phyloP scores from a whole-genome alignment of 176 grass and related monocot genomes.

The Ananas comosus region DNA sequence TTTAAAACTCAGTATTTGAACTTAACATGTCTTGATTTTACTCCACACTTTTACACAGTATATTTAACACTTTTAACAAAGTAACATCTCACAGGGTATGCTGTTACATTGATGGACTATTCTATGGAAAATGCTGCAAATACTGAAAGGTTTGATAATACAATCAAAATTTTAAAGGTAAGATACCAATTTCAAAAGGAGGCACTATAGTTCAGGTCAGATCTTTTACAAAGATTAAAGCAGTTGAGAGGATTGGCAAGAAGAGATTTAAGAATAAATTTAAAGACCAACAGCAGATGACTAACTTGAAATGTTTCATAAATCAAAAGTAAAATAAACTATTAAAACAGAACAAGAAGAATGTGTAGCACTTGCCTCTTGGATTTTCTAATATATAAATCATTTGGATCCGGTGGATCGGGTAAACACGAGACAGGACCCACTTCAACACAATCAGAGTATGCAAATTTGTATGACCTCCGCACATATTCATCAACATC shows the following conservation, averaged over 20 bases:
- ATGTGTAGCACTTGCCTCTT: constrained; percentile 46
- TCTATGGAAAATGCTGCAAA: no score
- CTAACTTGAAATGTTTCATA: background rate
- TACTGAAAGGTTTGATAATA: no score
- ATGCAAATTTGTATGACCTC: constrained; percentile 89
- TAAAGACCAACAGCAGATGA: background rate
- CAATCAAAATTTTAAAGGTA: no score
- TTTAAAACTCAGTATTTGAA: no score
- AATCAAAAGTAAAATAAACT: background rate
- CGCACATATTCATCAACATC: constrained; percentile 99
- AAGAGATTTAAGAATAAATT: background rate
- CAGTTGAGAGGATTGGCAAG: background rate
- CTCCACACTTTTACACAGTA: no score
- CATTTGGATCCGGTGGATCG: constrained; percentile 90
- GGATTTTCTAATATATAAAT: constrained; percentile 89
- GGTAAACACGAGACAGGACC: constrained; percentile 78
- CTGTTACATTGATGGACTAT: no score
- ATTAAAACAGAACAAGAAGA: background rate
- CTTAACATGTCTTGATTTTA: no score
- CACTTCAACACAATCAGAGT: constrained; percentile 98
- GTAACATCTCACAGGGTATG: no score
- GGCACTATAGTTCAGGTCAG: no score
- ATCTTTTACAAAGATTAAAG: background rate
- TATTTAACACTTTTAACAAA: no score
- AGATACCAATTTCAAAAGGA: no score